These are phyloP conservation scores for Leishmania arabica DNA, from an alignment of 208 protist species.

Conservation along the genomic window DNA sequence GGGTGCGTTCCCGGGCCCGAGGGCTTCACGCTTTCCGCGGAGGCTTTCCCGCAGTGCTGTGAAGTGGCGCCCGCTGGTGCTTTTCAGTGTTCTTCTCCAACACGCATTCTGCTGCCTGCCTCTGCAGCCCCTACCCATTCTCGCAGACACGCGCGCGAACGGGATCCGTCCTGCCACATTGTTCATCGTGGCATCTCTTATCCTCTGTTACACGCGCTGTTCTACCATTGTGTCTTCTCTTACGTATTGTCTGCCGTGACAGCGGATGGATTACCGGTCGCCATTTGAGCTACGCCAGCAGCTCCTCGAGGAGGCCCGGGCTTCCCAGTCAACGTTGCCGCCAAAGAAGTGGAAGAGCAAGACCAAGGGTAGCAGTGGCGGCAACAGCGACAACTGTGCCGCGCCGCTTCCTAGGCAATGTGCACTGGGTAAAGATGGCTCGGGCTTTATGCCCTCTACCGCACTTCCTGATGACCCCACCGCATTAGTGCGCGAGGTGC, in stretches of 20 bases:
- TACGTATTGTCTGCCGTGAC: not conserved
- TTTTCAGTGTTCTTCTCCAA: not conserved
- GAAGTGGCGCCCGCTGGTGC: not conserved
- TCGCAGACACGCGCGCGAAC: not conserved
- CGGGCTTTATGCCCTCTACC: slow-evolving; percentile 43
- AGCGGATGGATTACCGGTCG: slow-evolving; percentile 83
- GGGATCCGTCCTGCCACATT: not conserved
- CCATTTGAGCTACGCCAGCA: slow-evolving; percentile 85
- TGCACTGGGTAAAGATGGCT: slow-evolving; percentile 13
- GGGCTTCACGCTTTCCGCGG: too few species aligned
- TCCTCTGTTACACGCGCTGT: not conserved
- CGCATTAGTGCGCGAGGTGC: slow-evolving; percentile 82
- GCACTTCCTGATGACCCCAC: slow-evolving; percentile 80
- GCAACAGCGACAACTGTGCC: slow-evolving; percentile 12
- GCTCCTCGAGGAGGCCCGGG: slow-evolving; percentile 61
- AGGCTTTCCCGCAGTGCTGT: not conserved
- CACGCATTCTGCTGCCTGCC: not conserved
- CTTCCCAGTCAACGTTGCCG: slow-evolving; percentile 23
- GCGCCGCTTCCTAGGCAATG: slow-evolving; percentile 6
- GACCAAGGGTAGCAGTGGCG: slow-evolving; percentile 5
- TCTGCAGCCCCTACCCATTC: not conserved
- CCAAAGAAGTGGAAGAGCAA: slow-evolving; percentile 31
- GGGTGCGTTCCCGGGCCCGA: not conserved
- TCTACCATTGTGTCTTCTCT: not conserved
- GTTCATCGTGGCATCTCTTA: not conserved